These are phyloP conservation scores for Thyridium curvatum DNA, from an alignment of 2,329 filamentous ascomycete species.

Conservation along the genomic window DNA sequence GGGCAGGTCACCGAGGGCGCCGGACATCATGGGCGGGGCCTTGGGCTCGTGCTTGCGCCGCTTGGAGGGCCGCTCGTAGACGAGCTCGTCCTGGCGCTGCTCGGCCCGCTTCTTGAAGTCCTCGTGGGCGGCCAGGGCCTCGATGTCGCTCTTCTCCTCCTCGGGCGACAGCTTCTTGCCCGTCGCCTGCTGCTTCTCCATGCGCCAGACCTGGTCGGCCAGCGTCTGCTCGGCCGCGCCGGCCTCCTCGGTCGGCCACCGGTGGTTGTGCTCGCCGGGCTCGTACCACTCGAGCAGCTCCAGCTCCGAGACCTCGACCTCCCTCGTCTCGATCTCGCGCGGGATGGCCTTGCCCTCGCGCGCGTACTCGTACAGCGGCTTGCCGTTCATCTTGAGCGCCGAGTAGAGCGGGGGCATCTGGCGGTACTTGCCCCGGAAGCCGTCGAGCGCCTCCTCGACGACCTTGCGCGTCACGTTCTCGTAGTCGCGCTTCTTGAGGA, in stretches of 20 bases:
- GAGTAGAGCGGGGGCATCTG: slow-evolving; percentile 92
- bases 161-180: slow-evolving; percentile 44
- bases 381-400: slow-evolving; percentile 87
- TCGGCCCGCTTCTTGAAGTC: slow-evolving; percentile 53
- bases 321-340: slow-evolving; percentile 71
- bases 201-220: slow-evolving; percentile 64
- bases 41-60: slow-evolving; percentile 20
- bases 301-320: slow-evolving; percentile 71
- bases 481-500: slow-evolving; percentile 69
- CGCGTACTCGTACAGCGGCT: slow-evolving; percentile 93
- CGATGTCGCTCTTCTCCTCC: slow-evolving; percentile 47
- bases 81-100: slow-evolving; percentile 49
- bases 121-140: slow-evolving; percentile 50
- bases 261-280: slow-evolving; percentile 70
- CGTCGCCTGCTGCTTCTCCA: slow-evolving; percentile 49
- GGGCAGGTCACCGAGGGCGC: slow-evolving; percentile 47
- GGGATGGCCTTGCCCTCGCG: slow-evolving; percentile 83
- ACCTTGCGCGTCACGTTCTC: slow-evolving; percentile 73
- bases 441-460: slow-evolving; percentile 69
- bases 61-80: slow-evolving; percentile 41
- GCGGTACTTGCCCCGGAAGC: slow-evolving; percentile 76
- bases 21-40: slow-evolving; percentile 47
- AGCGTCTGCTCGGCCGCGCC: slow-evolving; percentile 68
- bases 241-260: slow-evolving; percentile 76
- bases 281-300: slow-evolving; percentile 82